phyloP scores from a whole-genome alignment of 1,284 basidiomycete species.

The Rugosomyces carneus region DNA sequence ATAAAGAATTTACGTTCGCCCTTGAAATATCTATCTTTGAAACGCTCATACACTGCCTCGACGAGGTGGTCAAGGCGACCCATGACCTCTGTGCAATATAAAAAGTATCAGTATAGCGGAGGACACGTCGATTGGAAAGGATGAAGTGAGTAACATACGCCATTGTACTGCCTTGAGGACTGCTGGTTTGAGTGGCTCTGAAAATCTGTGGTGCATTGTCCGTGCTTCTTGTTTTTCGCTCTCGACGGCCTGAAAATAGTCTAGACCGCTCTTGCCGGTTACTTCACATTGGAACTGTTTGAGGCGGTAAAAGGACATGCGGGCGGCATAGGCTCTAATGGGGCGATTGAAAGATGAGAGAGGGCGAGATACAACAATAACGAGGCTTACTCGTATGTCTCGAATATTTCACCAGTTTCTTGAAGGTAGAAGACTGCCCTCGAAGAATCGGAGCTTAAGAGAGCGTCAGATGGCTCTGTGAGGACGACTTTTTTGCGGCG shows the following conservation, averaged over 20 bases:
- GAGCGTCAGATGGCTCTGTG: conserved; percentile 67
- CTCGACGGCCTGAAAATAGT: conserved; percentile 91
- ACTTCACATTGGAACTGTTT: conserved; percentile 95
- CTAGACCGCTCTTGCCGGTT: conserved; percentile 87
- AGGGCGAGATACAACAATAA: conserved; percentile 17
- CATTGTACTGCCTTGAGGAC: conserved; percentile 93
- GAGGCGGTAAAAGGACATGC: conserved; percentile 90
- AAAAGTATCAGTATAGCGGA: conserved; percentile 13
- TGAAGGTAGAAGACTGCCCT: conserved; percentile 84
- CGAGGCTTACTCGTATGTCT: conserved; percentile 80
- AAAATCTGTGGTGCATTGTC: conserved; percentile 86
- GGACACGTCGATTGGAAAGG: conserved; percentile 13
- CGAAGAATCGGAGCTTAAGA: conserved; percentile 58
- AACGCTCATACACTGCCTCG: conserved; percentile 91
- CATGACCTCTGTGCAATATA: conserved; percentile 71
- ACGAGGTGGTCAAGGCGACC: conserved; percentile 92
- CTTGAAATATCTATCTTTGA: conserved; percentile 90
- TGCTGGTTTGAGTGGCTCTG: conserved; percentile 86
- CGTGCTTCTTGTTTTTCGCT: conserved; percentile 87
- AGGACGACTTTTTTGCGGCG: conserved; percentile 88
- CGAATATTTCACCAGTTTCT: conserved; percentile 93
- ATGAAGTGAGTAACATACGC: conserved; percentile 55
- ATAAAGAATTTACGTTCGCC: conserved; percentile 74
- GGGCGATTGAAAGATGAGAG: conserved; percentile 19
- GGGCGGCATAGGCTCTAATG: conserved; percentile 77